Base-by-base conservation (phyloP, 2,329 filamentous ascomycete species). In the Botrytis fragariae region DNA sequence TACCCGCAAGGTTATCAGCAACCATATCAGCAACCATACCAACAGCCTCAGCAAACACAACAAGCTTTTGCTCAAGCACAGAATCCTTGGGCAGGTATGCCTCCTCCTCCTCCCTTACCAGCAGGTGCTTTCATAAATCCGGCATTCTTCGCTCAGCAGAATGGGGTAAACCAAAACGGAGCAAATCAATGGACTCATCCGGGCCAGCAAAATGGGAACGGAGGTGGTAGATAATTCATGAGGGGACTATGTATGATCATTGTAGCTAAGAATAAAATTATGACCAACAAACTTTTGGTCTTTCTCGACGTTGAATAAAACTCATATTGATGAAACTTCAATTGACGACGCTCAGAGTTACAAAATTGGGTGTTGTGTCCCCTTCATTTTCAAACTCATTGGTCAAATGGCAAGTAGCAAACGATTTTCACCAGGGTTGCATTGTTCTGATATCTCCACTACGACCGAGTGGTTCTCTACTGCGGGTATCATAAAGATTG, bases 61-160 rank as follows among this genome's bases (percentile, higher is more conserved):
- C 72, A 63, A 62, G 25, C 57, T 20, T 72, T 69, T 25, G 42
- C 59, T 63, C 76, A 75, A 72, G 71, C 73, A 60, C 78, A 75
- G 54, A 76, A 68, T 25, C 61, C 32, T 32, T 78, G 76, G 77
- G 74, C 72, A 20, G 54, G 37, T 37, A 60, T 72, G 63, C 73
- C 76, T 39, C 64, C 73, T 54, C 67, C 72, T 60, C 68, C 74
- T 20, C 51, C 76, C 69, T 35, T 75, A 25, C 72, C 74, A 16
- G 67, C 74, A 51, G 79, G 79, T n/a, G 77, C 77, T 22, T 80
- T 78, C 59, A 75, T 80, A 48, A 81, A 81, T 45, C 79, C 79
- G 32, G 77, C 77, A 9, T 81, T 81, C 74, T 79, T 80, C 59
- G 44, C 60, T 29, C 64, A 73, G n/a, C 63, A 35, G 16, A 35